phyloP scores from a whole-genome alignment of 306 rosid species.

The Argentina anserina region DNA sequence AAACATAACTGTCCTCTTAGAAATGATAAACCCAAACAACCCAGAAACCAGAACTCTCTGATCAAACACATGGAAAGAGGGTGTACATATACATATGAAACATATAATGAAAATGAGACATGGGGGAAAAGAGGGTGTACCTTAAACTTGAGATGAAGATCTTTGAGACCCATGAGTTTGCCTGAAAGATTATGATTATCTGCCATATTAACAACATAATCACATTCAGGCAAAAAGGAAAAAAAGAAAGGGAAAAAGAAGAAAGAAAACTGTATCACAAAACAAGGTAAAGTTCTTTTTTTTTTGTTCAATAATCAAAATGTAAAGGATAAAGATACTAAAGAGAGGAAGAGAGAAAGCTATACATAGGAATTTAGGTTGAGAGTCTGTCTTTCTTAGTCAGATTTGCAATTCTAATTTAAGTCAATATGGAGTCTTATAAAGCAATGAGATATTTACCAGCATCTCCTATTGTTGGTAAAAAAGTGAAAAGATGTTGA shows the following conservation, averaged over 20 bases:
- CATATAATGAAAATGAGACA: background rate
- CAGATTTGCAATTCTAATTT: conserved; percentile 7
- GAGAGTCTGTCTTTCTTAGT: background rate
- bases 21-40: background rate
- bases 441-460: background rate
- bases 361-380: background rate
- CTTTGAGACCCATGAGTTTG: conserved; percentile 30
- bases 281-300: background rate
- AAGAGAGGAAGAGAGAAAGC: background rate
- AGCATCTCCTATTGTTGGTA: background rate
- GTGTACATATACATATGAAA: background rate
- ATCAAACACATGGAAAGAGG: background rate
- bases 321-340: background rate
- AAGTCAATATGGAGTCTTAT: conserved; percentile 10
- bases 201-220: conserved; percentile 1
- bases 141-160: conserved; percentile 43
- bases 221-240: conserved; percentile 7
- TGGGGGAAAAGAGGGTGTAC: conserved; percentile 19
- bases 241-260: background rate
- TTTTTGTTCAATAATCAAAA: background rate
- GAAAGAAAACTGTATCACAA: background rate
- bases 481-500: background rate
- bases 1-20: background rate
- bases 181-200: conserved; percentile 19
- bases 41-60: background rate